phyloP scores from a whole-genome alignment of 345 rosid genomes.

The Rhodamnia rubescens region DNA sequence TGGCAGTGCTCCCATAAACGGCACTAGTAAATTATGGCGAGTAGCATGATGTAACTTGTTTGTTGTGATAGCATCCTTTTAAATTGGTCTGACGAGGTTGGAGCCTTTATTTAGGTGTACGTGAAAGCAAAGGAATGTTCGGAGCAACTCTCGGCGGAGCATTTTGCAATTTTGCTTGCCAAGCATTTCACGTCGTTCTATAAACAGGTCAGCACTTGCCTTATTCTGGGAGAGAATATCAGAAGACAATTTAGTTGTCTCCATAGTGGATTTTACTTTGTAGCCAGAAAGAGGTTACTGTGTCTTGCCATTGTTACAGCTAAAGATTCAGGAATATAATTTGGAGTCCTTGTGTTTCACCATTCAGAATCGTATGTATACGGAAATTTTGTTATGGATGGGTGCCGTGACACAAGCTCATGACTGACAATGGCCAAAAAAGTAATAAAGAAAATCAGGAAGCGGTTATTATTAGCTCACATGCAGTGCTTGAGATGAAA shows the following conservation, averaged over 20 bases:
- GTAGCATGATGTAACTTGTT: not conserved
- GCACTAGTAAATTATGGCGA: not conserved
- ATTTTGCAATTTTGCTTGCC: constrained; percentile 71
- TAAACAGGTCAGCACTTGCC: constrained; percentile 38
- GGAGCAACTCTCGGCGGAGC: constrained; percentile 60
- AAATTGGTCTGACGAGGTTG: not conserved
- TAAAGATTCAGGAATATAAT: not conserved
- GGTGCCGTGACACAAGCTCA: not conserved
- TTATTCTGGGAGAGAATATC: not conserved
- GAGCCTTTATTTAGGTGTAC: constrained; percentile 44
- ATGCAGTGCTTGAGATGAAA: not conserved
- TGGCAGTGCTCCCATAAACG: too few relatives aligned
- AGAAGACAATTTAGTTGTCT: not conserved
- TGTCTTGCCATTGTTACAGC: not conserved
- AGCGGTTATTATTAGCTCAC: not conserved
- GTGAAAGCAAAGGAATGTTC: constrained; percentile 77
- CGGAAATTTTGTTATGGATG: not conserved
- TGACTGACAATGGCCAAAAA: not conserved
- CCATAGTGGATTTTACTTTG: not conserved
- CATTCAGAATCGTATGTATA: not conserved
- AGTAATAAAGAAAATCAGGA: not conserved
- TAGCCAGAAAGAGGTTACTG: not conserved
- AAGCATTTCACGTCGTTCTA: constrained; percentile 70
- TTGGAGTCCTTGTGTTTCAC: not conserved
- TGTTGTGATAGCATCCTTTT: not conserved